Evolutionary conservation across 768 basidiomycete genomes (phyloP).

Genomic region (Lactifluus volemus): DNA sequence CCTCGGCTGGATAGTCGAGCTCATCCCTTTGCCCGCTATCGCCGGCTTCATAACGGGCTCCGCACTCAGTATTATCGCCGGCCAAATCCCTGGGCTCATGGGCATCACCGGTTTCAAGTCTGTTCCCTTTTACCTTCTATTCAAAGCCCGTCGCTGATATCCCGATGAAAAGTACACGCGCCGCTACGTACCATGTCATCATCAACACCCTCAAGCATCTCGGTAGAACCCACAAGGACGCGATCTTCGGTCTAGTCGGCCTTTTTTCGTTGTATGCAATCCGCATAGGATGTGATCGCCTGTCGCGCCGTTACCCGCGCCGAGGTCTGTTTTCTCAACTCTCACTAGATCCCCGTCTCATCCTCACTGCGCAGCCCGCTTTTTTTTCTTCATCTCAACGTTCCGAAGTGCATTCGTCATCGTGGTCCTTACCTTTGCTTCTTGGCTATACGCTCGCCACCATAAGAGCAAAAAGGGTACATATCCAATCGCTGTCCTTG

Average conservation of each 20-base stretch:
- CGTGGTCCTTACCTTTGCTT: conserved; percentile 75
- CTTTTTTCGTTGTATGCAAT: conserved; percentile 64
- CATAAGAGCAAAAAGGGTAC: conserved; percentile 48
- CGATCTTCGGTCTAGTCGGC: conserved; percentile 81
- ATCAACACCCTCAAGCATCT: conserved; percentile 90
- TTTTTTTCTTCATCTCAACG: conserved; percentile 72
- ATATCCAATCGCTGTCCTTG: conserved; percentile 78
- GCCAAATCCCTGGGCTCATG: conserved; percentile 86
- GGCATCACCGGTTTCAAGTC: conserved; percentile 82
- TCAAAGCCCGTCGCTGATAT: conserved; percentile 1
- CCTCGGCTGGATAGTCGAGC: conserved; percentile 91
- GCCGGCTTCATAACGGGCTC: conserved; percentile 96
- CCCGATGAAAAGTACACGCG: conserved; percentile 56
- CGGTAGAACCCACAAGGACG: conserved; percentile 62
- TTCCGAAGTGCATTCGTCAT: conserved; percentile 83
- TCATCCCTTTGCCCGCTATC: conserved; percentile 81
- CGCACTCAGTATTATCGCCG: conserved; percentile 83
- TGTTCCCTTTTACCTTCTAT: conserved; percentile 23
- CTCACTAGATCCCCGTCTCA: not conserved
- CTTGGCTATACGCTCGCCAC: conserved; percentile 76
- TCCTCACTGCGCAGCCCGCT: conserved; percentile 37
- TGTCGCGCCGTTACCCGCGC: conserved; percentile 53
- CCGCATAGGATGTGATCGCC: conserved; percentile 43
- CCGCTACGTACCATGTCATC: conserved; percentile 75
- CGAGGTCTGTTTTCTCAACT: conserved; percentile 34